phyloP scores from a whole-genome alignment of 1,284 basidiomycete genomes.

The Cutaneotrichosporon sp. region DNA sequence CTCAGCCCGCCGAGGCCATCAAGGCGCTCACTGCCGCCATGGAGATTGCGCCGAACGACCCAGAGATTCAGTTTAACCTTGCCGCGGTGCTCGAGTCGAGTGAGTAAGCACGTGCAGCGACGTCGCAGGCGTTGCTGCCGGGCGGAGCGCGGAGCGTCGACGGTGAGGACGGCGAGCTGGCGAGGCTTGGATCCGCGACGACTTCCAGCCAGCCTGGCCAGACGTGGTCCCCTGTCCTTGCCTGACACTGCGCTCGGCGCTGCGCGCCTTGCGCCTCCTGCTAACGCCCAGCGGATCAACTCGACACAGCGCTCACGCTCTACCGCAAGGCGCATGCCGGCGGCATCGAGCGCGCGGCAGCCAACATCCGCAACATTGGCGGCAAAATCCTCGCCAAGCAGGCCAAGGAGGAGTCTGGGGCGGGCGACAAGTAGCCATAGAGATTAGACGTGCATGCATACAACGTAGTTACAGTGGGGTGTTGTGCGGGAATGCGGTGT shows the following conservation, averaged over 20 bases:
- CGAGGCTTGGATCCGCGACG: too few species aligned
- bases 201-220: too few species aligned
- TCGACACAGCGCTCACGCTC: conserved; percentile 42
- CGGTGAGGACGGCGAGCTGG: too few species aligned
- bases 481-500: too few species aligned
- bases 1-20: conserved; percentile 81
- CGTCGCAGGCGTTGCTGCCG: too few species aligned
- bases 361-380: conserved; percentile 45
- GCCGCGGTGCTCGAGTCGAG: conserved; percentile 53
- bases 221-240: too few species aligned
- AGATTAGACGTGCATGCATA: not conserved
- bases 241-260: too few species aligned
- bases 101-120: too few species aligned
- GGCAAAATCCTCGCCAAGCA: conserved; percentile 39
- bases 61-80: conserved; percentile 90
- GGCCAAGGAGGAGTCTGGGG: not conserved
- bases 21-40: conserved; percentile 83
- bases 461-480: not conserved
- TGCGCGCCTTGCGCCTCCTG: not conserved
- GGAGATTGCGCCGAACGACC: conserved; percentile 80
- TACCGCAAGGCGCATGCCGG: conserved; percentile 43
- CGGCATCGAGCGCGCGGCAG: conserved; percentile 44
- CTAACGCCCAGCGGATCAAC: conserved; percentile 36
- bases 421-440: not conserved
- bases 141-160: too few species aligned